Conservation (phyloP, 2,329 filamentous ascomycete genomes). For the Sporothrix sp. region DNA sequence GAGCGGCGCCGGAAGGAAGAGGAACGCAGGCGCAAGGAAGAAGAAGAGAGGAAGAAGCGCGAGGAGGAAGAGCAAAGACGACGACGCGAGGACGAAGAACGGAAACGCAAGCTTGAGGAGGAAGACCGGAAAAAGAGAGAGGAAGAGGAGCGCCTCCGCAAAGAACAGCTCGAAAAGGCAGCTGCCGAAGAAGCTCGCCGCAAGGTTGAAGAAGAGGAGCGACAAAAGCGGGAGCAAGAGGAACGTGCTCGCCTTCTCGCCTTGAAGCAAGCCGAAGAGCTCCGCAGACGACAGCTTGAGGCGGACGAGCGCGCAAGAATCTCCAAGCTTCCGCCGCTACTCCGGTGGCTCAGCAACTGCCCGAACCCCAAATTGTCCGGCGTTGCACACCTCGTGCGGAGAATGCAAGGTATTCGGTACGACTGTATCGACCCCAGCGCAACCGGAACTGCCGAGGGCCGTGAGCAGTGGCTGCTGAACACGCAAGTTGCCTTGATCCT, state of each 20-base stretch:
- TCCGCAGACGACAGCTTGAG: constrained; percentile 34
- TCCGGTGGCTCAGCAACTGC: constrained; percentile 50
- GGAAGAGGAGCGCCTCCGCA: constrained; percentile 16
- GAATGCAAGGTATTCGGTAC: constrained; percentile 51
- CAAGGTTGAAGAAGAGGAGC: constrained; percentile 41
- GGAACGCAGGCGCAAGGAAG: constrained; percentile 26
- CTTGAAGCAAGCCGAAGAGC: constrained; percentile 37
- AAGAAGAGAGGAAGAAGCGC: constrained; percentile 28
- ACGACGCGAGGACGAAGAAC: constrained; percentile 35
- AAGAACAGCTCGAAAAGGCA: constrained; percentile 11
- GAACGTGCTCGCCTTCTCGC: constrained; percentile 25
- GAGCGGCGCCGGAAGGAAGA: constrained; percentile 22
- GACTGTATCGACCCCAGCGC: constrained; percentile 49
- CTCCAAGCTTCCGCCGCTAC: constrained; percentile 47
- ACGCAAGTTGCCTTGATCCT: constrained; percentile 53
- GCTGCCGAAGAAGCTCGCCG: constrained; percentile 20
- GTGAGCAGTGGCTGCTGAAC: constrained; percentile 58
- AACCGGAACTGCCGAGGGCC: constrained; percentile 44
- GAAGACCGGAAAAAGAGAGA: constrained; percentile 38
- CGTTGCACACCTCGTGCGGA: constrained; percentile 45
- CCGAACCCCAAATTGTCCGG: constrained; percentile 41
- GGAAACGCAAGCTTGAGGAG: constrained; percentile 31
- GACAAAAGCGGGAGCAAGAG: constrained; percentile 32
- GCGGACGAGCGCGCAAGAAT: constrained; percentile 47
- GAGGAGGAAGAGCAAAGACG: constrained; percentile 40